Conservation (phyloP, 768 basidiomycete genomes). For the Pleurotus cornucopiae region DNA sequence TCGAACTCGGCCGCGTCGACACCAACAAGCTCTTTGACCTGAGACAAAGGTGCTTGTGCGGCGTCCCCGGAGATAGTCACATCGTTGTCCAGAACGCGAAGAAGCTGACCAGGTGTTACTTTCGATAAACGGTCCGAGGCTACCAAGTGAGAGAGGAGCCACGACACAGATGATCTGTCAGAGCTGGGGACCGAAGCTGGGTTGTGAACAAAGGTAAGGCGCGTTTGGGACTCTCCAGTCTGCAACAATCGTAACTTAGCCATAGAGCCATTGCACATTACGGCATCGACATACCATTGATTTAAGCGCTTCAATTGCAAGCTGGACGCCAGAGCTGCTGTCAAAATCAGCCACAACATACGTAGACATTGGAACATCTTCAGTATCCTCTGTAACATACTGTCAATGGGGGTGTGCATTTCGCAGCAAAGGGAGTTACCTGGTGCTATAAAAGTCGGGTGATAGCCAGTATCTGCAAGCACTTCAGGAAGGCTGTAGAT, state of each 20-base stretch:
- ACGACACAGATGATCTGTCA: slow-evolving; percentile 30
- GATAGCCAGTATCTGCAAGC: slow-evolving; percentile 42
- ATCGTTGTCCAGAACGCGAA: slow-evolving; percentile 32
- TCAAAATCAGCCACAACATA: slow-evolving; percentile 82
- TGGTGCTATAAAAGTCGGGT: slow-evolving; percentile 52
- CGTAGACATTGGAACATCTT: slow-evolving; percentile 39
- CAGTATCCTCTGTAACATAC: slow-evolving; percentile 22
- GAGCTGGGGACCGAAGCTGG: slow-evolving; percentile 29
- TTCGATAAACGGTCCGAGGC: slow-evolving; percentile 34
- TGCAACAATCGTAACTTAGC: slow-evolving; percentile 17
- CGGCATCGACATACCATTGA: slow-evolving; percentile 49
- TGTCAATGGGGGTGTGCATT: not conserved
- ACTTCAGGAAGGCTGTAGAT: slow-evolving; percentile 56
- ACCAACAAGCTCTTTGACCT: slow-evolving; percentile 21
- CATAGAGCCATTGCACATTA: not conserved
- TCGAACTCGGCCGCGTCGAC: slow-evolving; percentile 28
- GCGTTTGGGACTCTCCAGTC: slow-evolving; percentile 42
- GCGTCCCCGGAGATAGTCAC: slow-evolving; percentile 13
- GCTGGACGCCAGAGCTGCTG: slow-evolving; percentile 45
- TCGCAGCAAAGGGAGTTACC: slow-evolving; percentile 10
- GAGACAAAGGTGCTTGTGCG: slow-evolving; percentile 35
- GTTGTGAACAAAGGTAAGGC: slow-evolving; percentile 79
- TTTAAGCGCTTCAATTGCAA: slow-evolving; percentile 61
- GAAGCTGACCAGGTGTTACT: slow-evolving; percentile 31
- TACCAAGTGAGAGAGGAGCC: slow-evolving; percentile 48